These are phyloP conservation scores for Debaryomyces psychrophilus DNA, from an alignment of 1,139 yeast species.

Conservation along the genomic window DNA sequence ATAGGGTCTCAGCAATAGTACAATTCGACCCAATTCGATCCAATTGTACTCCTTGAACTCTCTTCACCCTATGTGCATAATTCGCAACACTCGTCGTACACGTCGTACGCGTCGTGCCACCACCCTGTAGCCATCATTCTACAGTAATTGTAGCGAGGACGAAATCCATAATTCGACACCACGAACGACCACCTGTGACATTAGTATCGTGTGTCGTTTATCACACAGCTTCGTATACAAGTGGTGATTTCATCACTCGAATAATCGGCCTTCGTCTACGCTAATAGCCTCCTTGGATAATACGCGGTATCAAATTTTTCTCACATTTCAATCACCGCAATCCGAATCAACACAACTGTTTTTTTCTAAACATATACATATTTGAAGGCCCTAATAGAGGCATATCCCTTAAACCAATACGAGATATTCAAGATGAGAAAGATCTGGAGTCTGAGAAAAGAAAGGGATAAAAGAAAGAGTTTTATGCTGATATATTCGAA, in stretches of 20 bases:
- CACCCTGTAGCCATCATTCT: neutral
- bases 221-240: neutral
- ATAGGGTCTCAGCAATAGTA: too few relatives aligned
- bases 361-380: slow-evolving; percentile 3
- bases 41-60: too few relatives aligned
- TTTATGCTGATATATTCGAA: slow-evolving; percentile 14
- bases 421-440: slow-evolving; percentile 27
- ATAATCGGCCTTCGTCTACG: neutral
- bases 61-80: too few relatives aligned
- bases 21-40: too few relatives aligned
- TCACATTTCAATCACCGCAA: slow-evolving; percentile 6
- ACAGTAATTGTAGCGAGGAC: neutral
- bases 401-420: neutral
- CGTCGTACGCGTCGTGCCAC: too few relatives aligned
- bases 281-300: slow-evolving; percentile 7
- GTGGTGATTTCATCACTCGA: neutral
- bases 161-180: neutral
- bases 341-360: neutral
- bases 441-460: slow-evolving; percentile 36
- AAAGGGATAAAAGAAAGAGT: slow-evolving; percentile 31
- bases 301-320: slow-evolving; percentile 10
- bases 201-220: neutral
- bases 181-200: neutral
- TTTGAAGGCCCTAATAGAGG: neutral
- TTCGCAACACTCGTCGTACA: too few relatives aligned